Evolutionary conservation across 2,329 filamentous ascomycete species (phyloP).

Genomic region (Penicillium sclerotiorum): DNA sequence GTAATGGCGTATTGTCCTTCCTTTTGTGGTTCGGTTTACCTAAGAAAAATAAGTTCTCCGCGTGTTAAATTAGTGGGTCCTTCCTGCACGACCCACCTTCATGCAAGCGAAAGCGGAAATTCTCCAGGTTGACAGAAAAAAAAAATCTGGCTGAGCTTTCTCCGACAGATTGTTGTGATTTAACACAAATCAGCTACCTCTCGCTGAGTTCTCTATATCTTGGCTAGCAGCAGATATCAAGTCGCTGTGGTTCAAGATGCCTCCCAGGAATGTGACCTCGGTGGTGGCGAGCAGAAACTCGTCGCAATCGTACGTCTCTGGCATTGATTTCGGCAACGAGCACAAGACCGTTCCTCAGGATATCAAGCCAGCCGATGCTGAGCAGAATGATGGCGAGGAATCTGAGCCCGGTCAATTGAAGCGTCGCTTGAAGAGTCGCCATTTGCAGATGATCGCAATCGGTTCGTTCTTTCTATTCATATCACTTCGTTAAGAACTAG

Average conservation of each 20-base stretch:
- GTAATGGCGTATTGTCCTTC: conserved; percentile 8
- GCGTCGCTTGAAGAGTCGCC: conserved; percentile 27
- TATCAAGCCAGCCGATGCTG: conserved; percentile 20
- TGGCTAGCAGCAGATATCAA: neutral
- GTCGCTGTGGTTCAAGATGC: conserved; percentile 12
- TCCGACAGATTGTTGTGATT: neutral
- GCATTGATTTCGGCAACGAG: conserved; percentile 11
- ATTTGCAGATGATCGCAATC: conserved; percentile 29
- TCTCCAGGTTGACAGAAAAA: conserved; percentile 9
- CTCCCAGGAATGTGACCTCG: conserved; percentile 12
- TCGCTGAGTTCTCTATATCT: neutral
- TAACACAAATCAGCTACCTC: neutral
- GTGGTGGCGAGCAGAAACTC: conserved; percentile 1
- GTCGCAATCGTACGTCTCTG: conserved; percentile 5
- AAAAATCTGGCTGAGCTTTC: conserved; percentile 7
- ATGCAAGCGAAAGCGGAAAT: conserved; percentile 22
- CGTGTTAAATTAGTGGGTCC: conserved; percentile 4
- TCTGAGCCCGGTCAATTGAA: conserved; percentile 23
- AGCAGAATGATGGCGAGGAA: conserved; percentile 16
- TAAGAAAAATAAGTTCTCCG: conserved; percentile 22
- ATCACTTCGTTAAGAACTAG: neutral
- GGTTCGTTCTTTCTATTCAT: conserved; percentile 15
- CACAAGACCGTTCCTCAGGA: conserved; percentile 17
- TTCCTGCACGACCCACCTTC: neutral
- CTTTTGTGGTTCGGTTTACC: conserved; percentile 19